Evolutionary conservation across 495 filamentous ascomycete species (phyloP).

Genomic region (Podospora pseudopauciseta): DNA sequence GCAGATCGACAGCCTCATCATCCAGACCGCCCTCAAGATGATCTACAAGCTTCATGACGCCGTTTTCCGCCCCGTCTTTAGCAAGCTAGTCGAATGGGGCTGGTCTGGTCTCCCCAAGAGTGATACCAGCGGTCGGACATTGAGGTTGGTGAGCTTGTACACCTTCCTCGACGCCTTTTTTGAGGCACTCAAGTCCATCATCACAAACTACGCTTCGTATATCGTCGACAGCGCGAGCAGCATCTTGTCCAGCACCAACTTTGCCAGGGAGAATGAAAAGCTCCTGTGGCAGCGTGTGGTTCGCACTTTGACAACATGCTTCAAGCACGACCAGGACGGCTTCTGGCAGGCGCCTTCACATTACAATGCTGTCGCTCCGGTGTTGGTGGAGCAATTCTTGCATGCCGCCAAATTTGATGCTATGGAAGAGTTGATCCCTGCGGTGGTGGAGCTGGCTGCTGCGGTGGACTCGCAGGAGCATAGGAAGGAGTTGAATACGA

Average conservation of each 20-base stretch:
- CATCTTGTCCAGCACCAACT: constrained; percentile 53
- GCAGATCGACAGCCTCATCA: constrained; percentile 59
- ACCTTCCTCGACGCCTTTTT: constrained; percentile 76
- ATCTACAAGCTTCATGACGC: constrained; percentile 94
- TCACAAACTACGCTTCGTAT: constrained; percentile 85
- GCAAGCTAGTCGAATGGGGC: constrained; percentile 76
- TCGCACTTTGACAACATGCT: constrained; percentile 64
- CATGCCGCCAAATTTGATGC: constrained; percentile 47
- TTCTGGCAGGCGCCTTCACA: constrained; percentile 90
- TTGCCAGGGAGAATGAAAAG: constrained; percentile 50
- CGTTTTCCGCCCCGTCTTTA: constrained; percentile 92
- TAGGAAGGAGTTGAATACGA: constrained; percentile 77
- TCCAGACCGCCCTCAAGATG: constrained; percentile 74
- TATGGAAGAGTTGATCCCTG: constrained; percentile 42
- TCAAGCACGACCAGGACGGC: constrained; percentile 73
- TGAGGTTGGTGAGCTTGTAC: constrained; percentile 67
- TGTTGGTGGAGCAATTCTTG: constrained; percentile 65
- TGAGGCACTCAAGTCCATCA: constrained; percentile 81
- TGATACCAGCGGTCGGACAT: constrained; percentile 50
- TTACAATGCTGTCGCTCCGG: constrained; percentile 64
- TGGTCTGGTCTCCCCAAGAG: constrained; percentile 53
- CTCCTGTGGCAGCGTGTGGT: constrained; percentile 62
- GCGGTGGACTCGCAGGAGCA: constrained; percentile 77
- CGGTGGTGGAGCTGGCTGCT: constrained; percentile 75
- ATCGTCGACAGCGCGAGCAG: constrained; percentile 69